Evolutionary conservation across 768 basidiomycete genomes (phyloP).

Genomic region (Naganishia vaughanmartiniae): DNA sequence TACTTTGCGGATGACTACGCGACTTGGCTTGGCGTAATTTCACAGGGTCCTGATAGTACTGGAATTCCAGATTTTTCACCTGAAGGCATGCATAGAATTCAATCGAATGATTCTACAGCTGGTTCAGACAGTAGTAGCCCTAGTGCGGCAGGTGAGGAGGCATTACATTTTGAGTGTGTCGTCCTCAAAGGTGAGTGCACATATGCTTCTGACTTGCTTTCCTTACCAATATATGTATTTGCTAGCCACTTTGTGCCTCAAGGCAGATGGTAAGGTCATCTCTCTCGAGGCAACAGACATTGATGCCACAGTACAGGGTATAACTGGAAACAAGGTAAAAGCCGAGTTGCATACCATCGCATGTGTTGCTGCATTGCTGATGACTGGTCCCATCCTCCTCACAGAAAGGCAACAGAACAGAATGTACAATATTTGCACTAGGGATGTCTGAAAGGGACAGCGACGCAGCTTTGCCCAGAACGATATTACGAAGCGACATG

Average conservation of each 20-base stretch:
- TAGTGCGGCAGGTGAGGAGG: neutral
- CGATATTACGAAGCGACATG: slow-evolving; percentile 14
- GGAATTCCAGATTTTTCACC: slow-evolving; percentile 60
- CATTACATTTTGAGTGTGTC: slow-evolving; percentile 7
- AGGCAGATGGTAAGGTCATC: slow-evolving; percentile 38
- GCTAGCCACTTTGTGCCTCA: neutral
- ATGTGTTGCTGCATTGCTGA: neutral
- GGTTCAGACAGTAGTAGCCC: slow-evolving; percentile 25
- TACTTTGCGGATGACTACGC: slow-evolving; percentile 81
- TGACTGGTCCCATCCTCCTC: neutral
- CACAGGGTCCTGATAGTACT: slow-evolving; percentile 44
- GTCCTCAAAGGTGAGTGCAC: neutral
- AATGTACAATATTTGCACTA: slow-evolving; percentile 8
- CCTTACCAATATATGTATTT: no score
- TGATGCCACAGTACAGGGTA: slow-evolving; percentile 56
- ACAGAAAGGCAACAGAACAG: slow-evolving; percentile 5
- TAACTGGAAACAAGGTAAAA: neutral
- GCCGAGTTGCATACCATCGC: neutral
- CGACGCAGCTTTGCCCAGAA: neutral
- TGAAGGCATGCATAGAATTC: slow-evolving; percentile 70
- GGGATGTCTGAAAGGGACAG: slow-evolving; percentile 1
- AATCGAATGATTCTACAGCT: slow-evolving; percentile 9
- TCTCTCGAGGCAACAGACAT: slow-evolving; percentile 64
- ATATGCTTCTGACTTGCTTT: no score
- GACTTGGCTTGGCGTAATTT: slow-evolving; percentile 64